Percentiles rank a stretch among this genome's conserved stretches.
These are phyloP conservation scores for Trematosphaeria pertusa DNA, from an alignment of 2,329 filamentous ascomycete species.

Conservation along the genomic window DNA sequence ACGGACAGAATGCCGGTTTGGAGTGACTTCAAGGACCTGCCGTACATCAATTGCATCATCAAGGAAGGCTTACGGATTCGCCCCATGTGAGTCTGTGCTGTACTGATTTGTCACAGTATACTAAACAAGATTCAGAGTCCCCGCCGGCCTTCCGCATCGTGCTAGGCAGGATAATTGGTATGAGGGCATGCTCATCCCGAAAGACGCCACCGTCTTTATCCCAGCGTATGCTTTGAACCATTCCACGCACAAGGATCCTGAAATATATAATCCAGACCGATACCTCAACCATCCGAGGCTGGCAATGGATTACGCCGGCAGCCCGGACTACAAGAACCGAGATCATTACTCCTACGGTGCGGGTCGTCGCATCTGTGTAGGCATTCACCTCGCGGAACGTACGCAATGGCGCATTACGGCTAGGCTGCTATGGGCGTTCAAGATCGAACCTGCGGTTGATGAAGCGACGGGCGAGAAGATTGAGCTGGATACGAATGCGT, in stretches of 20 bases:
- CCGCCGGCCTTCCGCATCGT: constrained; percentile 13
- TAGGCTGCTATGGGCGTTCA: constrained; percentile 61
- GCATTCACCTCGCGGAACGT: constrained; percentile 61
- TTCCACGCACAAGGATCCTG: constrained; percentile 26
- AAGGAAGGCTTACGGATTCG: constrained; percentile 35
- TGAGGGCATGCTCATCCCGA: constrained; percentile 28
- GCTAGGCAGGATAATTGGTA: constrained; percentile 22
- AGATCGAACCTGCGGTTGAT: constrained; percentile 41
- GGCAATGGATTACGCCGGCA: constrained; percentile 46
- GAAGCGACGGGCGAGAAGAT: constrained; percentile 51
- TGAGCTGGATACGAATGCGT: constrained; percentile 36
- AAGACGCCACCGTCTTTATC: constrained; percentile 28
- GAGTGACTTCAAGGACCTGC: constrained; percentile 32
- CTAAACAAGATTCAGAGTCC: constrained; percentile 12
- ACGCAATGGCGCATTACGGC: constrained; percentile 52
- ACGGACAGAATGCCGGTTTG: constrained; percentile 25
- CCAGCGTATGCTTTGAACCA: constrained; percentile 12
- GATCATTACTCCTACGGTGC: constrained; percentile 59
- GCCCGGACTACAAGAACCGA: constrained; percentile 42
- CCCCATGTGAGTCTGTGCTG: constrained; percentile 29
- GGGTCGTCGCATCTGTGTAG: constrained; percentile 58
- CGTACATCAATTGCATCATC: constrained; percentile 40
- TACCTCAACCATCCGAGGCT: constrained; percentile 39
- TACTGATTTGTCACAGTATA: constrained; percentile 12
- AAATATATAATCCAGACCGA: constrained; percentile 46